Conservation (phyloP, 805 yeast genomes). For the Barnettozyma populi region DNA sequence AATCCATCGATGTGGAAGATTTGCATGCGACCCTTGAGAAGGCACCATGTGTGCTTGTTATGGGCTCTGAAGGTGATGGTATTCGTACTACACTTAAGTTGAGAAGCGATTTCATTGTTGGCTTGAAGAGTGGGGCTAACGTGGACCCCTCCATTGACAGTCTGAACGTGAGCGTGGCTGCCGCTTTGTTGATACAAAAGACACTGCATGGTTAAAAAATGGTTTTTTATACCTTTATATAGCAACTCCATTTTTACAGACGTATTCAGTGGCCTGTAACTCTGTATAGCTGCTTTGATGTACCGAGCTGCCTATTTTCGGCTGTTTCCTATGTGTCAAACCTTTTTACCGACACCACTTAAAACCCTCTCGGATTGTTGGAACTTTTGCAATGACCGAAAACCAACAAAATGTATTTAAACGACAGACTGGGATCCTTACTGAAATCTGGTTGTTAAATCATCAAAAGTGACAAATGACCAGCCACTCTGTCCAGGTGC, state of each 20-base stretch:
- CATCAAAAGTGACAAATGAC: not conserved
- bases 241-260: not conserved
- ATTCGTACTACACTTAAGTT: constrained; percentile 60
- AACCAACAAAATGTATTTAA: constrained; percentile 3
- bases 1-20: constrained; percentile 35
- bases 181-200: constrained; percentile 54
- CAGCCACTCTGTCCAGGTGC: constrained; percentile 1
- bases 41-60: constrained; percentile 61
- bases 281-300: not conserved
- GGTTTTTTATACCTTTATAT: not conserved
- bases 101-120: constrained; percentile 45
- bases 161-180: constrained; percentile 85
- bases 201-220: constrained; percentile 9
- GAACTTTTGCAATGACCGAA: constrained; percentile 5
- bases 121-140: constrained; percentile 28
- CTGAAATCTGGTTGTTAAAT: not conserved
- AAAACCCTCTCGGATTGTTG: constrained; percentile 6
- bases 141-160: constrained; percentile 54
- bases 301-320: no score
- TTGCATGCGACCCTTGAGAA: constrained; percentile 38
- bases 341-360: not conserved
- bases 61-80: constrained; percentile 87
- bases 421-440: not conserved
- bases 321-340: not conserved
- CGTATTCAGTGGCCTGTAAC: no score